Conservation (phyloP, 2,329 filamentous ascomycete species). For the Metarhizium album region DNA sequence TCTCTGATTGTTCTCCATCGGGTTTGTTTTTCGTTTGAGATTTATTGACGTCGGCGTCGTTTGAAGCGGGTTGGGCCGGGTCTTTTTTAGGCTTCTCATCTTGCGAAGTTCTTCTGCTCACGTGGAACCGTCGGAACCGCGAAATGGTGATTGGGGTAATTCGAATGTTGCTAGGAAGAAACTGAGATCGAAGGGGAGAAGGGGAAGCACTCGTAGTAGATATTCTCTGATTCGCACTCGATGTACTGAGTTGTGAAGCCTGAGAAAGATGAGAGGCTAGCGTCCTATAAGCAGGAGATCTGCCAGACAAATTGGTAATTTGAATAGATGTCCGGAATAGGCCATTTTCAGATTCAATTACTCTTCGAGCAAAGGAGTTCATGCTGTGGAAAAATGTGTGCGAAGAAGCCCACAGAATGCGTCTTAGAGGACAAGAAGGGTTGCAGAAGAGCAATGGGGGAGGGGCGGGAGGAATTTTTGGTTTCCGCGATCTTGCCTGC, state of each 20-base stretch:
- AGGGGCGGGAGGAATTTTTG: conserved; percentile 29
- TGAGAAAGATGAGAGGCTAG: conserved; percentile 29
- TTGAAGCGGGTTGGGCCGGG: conserved; percentile 9
- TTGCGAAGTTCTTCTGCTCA: conserved; percentile 18
- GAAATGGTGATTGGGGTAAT: conserved; percentile 20
- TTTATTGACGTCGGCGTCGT: conserved; percentile 23
- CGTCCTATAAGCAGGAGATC: conserved; percentile 37
- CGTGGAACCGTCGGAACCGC: conserved; percentile 23
- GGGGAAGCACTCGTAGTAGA: conserved; percentile 18
- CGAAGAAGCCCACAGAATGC: conserved; percentile 16
- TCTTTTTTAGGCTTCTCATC: conserved; percentile 23
- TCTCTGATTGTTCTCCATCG: conserved; percentile 33
- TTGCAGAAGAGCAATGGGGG: conserved; percentile 14
- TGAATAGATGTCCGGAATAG: conserved; percentile 31
- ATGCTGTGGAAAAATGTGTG: conserved; percentile 25
- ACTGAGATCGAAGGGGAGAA: conserved; percentile 33
- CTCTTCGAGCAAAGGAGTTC: conserved; percentile 36
- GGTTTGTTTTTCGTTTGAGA: conserved; percentile 23
- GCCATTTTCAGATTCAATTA: conserved; percentile 27
- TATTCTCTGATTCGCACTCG: conserved; percentile 16
- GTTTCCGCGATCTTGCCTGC: conserved; percentile 25
- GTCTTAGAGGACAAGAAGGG: conserved; percentile 16
- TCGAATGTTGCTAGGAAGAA: conserved; percentile 26
- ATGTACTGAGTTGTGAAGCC: conserved; percentile 16
- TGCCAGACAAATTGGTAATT: conserved; percentile 25